Percentiles rank a stretch among this genome's conserved stretches.
These are phyloP conservation scores for Pythium vanterpoolii DNA, from an alignment of 352 stramenopile species.

Conservation along the genomic window DNA sequence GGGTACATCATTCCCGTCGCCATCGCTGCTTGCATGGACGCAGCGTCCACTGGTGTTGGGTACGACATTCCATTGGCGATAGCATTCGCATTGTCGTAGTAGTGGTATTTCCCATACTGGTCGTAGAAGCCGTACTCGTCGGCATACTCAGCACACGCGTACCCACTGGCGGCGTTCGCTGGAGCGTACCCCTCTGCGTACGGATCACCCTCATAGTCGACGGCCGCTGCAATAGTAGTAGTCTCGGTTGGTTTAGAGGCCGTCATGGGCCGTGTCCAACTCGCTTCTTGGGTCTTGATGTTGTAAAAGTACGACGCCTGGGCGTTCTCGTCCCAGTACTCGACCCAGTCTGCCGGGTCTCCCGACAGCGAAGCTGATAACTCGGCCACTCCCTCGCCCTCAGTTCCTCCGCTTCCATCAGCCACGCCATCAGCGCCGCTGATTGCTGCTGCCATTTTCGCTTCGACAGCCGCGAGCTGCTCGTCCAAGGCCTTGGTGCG, in stretches of 20 bases:
- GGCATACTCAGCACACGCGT: slow-evolving; percentile 41
- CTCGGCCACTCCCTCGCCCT: slow-evolving; percentile 1
- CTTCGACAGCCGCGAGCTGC: slow-evolving; percentile 54
- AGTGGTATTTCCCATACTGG: slow-evolving; percentile 76
- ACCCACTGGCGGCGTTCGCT: slow-evolving; percentile 27
- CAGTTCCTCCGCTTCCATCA: slow-evolving; percentile 6
- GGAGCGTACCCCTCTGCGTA: slow-evolving; percentile 18
- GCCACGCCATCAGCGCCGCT: slow-evolving; percentile 2
- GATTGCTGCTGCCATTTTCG: slow-evolving; percentile 47
- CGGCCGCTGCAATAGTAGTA: slow-evolving; percentile 23
- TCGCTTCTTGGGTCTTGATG: slow-evolving; percentile 82
- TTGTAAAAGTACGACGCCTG: slow-evolving; percentile 90
- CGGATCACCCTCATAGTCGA: slow-evolving; percentile 38
- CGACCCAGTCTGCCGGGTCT: slow-evolving; percentile 74
- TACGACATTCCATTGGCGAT: slow-evolving; percentile 23
- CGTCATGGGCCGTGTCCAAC: slow-evolving; percentile 68
- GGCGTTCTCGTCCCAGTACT: slow-evolving; percentile 89
- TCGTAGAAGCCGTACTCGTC: slow-evolving; percentile 84
- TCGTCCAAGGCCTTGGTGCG: slow-evolving; percentile 53
- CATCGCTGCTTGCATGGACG: slow-evolving; percentile 30
- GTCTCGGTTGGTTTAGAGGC: slow-evolving; percentile 27
- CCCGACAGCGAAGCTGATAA: background rate
- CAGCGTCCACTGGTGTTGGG: slow-evolving; percentile 4
- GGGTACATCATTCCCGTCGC: slow-evolving; percentile 39
- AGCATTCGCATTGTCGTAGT: slow-evolving; percentile 54